These are phyloP conservation scores for Zea luxurians DNA, from an alignment of 176 grass and related monocot species.

Conservation along the genomic window DNA sequence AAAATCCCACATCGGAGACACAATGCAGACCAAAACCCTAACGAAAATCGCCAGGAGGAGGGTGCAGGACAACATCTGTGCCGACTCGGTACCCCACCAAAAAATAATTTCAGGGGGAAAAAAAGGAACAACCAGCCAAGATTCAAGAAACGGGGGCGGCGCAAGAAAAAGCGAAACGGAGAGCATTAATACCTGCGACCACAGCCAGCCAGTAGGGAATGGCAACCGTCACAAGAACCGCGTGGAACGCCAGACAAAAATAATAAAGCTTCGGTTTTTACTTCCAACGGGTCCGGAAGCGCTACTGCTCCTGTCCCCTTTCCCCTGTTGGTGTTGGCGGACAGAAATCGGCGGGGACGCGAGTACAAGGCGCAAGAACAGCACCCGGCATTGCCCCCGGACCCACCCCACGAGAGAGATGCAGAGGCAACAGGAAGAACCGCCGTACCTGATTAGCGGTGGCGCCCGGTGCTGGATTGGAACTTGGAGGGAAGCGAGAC, in stretches of 20 bases:
- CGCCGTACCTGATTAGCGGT: slow-evolving; percentile 26
- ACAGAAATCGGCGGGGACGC: neutral
- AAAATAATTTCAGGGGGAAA: neutral
- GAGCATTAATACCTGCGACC: slow-evolving; percentile 56
- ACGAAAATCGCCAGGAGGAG: slow-evolving; percentile 31
- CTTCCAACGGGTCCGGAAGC: neutral
- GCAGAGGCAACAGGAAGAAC: neutral
- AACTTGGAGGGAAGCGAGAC: slow-evolving; percentile 21
- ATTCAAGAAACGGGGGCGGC: slow-evolving; percentile 21
- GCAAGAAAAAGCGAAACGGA: slow-evolving; percentile 2
- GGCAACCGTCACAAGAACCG: slow-evolving; percentile 45
- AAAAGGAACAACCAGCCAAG: neutral
- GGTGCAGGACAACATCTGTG: slow-evolving; percentile 33
- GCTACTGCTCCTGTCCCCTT: neutral
- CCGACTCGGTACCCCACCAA: neutral
- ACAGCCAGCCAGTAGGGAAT: slow-evolving; percentile 40
- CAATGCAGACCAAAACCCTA: slow-evolving; percentile 33
- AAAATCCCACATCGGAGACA: slow-evolving; percentile 37
- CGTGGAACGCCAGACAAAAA: slow-evolving; percentile 35
- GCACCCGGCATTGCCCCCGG: slow-evolving; percentile 23
- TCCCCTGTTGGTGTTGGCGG: neutral
- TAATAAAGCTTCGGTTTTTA: slow-evolving; percentile 29
- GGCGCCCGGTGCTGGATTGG: neutral
- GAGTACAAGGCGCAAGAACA: neutral
- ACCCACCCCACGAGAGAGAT: neutral